These are phyloP conservation scores for Talaromyces rugulosus DNA, from an alignment of 2,329 filamentous ascomycete species.

Conservation along the genomic window DNA sequence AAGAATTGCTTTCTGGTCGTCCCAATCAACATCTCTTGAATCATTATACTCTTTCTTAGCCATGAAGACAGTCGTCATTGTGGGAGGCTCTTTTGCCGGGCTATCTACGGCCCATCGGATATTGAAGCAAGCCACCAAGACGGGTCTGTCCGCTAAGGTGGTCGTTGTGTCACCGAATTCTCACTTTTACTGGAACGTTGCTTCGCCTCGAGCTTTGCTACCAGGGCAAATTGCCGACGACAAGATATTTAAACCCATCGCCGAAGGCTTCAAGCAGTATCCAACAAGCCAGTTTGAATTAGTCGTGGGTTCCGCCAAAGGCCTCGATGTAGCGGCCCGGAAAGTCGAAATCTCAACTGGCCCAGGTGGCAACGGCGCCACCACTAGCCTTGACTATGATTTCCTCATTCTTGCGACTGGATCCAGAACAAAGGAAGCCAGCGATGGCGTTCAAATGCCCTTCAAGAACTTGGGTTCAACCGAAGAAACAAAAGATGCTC, in stretches of 20 bases:
- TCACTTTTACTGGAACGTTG: conserved; percentile 9
- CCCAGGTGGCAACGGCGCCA: neutral
- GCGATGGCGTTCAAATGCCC: neutral
- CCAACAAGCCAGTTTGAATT: conserved; percentile 6
- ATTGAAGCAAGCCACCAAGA: conserved; percentile 8
- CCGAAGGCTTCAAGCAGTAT: conserved; percentile 7
- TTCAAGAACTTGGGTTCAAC: conserved; percentile 9
- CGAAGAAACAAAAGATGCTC: conserved; percentile 7
- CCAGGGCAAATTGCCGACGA: conserved; percentile 4
- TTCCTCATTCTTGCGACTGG: conserved; percentile 9
- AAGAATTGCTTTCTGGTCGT: neutral
- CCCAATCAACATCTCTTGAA: neutral
- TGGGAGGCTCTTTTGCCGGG: conserved; percentile 6
- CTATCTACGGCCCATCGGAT: conserved; percentile 6
- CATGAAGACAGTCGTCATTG: conserved; percentile 9
- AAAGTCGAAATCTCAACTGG: conserved; percentile 6
- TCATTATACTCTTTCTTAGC: neutral
- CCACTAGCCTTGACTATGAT: neutral
- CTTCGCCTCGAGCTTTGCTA: conserved; percentile 6
- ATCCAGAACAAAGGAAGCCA: conserved; percentile 1
- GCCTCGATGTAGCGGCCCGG: neutral
- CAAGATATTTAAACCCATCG: conserved; percentile 3
- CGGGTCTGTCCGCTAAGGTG: conserved; percentile 1
- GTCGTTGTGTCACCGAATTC: conserved; percentile 9
- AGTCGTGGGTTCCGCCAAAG: conserved; percentile 2